These are phyloP conservation scores for Podaxis sp. DNA, from an alignment of 768 basidiomycete genomes.

Conservation along the genomic window DNA sequence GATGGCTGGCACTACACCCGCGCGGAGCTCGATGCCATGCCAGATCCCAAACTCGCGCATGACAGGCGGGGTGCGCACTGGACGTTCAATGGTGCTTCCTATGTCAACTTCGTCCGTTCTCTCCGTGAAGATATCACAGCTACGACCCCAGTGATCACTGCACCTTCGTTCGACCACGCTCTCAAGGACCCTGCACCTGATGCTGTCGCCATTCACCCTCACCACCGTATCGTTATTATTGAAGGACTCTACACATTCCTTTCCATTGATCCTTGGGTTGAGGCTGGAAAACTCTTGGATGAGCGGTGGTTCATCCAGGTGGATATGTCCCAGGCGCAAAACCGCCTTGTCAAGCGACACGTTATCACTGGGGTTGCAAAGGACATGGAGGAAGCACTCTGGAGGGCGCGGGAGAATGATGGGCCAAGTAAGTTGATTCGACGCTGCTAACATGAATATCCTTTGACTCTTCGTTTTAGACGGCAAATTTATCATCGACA, in stretches of 20 bases:
- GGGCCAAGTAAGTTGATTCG: conserved; percentile 55
- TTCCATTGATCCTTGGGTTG: conserved; percentile 68
- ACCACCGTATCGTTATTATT: conserved; percentile 78
- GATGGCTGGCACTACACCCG: conserved; percentile 94
- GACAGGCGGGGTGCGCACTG: conserved; percentile 85
- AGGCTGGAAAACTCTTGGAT: conserved; percentile 65
- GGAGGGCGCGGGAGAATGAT: conserved; percentile 79
- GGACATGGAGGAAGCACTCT: conserved; percentile 59
- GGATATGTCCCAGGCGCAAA: conserved; percentile 52
- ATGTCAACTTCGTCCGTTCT: conserved; percentile 62
- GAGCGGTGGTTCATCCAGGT: conserved; percentile 77
- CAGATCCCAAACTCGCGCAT: conserved; percentile 75
- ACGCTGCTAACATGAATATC: neutral
- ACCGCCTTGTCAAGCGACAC: conserved; percentile 69
- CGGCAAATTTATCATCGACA: conserved; percentile 43
- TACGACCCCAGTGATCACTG: conserved; percentile 41
- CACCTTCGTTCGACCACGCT: conserved; percentile 86
- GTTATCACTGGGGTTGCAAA: conserved; percentile 75
- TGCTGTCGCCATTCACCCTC: conserved; percentile 53
- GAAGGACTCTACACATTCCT: conserved; percentile 91
- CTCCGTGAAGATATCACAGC: conserved; percentile 38
- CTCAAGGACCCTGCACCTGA: conserved; percentile 80
- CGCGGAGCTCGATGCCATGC: conserved; percentile 71
- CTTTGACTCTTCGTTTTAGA: conserved; percentile 31
- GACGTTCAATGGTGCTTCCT: conserved; percentile 83